Conservation (phyloP, 345 rosid species). For the Trapa incisa region DNA sequence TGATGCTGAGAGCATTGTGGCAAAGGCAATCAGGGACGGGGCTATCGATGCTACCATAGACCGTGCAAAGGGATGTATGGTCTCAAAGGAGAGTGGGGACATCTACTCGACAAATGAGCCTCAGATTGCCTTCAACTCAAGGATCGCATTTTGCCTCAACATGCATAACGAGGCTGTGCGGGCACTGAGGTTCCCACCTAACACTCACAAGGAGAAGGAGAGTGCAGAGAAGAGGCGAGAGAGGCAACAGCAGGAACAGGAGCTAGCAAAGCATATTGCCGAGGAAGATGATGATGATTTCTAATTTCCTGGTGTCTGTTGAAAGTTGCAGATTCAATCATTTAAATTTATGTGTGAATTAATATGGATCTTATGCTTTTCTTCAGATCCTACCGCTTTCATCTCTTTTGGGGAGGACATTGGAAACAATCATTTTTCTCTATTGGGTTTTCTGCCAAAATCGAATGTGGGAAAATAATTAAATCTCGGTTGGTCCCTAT, state of each 20-base stretch:
- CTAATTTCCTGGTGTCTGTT: neutral
- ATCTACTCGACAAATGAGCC: conserved; percentile 84
- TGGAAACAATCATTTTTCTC: neutral
- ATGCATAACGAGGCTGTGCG: conserved; percentile 84
- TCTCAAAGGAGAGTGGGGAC: conserved; percentile 79
- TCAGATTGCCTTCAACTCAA: conserved; percentile 75
- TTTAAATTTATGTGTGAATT: neutral
- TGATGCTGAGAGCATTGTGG: conserved; percentile 71
- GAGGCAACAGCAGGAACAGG: conserved; percentile 77
- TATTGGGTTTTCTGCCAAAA: too few species aligned
- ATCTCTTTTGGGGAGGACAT: too few species aligned
- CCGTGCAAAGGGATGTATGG: conserved; percentile 58
- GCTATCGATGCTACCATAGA: conserved; percentile 80
- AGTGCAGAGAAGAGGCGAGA: conserved; percentile 77
- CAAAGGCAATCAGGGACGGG: conserved; percentile 80
- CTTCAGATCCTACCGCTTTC: neutral
- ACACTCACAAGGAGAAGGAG: conserved; percentile 69
- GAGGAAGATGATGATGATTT: conserved; percentile 78
- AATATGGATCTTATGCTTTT: neutral
- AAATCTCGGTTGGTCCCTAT: too few species aligned
- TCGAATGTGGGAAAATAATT: too few species aligned
- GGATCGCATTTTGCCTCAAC: conserved; percentile 75
- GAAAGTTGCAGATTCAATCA: neutral
- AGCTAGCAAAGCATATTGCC: conserved; percentile 76
- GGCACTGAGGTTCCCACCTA: conserved; percentile 63